Evolutionary conservation across 1,284 basidiomycete species (phyloP).

Genomic region (Mycosarcoma mackinlayi): DNA sequence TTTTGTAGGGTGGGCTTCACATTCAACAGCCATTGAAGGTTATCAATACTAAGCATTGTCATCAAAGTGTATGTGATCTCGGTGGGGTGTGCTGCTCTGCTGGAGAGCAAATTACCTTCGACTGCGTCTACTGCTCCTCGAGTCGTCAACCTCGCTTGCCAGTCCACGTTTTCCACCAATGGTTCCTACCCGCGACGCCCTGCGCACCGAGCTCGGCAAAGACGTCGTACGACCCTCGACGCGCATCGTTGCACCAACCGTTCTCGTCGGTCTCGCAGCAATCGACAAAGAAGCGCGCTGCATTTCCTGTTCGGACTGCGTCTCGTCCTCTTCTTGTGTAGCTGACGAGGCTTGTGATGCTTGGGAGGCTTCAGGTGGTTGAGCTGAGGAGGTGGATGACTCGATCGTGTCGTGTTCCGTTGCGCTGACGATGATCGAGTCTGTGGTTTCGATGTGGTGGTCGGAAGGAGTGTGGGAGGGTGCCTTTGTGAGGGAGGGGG

Average conservation of each 20-base stretch:
- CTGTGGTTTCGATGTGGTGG: constrained; percentile 2
- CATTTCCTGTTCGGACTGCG: constrained; percentile 28
- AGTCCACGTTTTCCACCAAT: neutral
- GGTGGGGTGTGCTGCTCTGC: too few species aligned
- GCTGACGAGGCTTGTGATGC: constrained; percentile 27
- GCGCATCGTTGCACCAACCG: neutral
- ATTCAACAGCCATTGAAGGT: too few species aligned
- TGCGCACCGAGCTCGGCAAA: constrained; percentile 3
- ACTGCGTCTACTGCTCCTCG: constrained; percentile 1
- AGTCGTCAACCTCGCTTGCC: neutral
- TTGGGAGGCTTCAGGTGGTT: neutral
- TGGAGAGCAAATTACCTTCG: too few species aligned
- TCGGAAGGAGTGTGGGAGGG: neutral
- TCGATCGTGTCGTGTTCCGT: constrained; percentile 24
- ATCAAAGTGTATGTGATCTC: too few species aligned
- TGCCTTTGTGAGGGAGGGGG: neutral
- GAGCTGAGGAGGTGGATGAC: neutral
- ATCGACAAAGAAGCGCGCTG: neutral
- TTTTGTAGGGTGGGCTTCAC: too few species aligned
- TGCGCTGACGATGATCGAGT: constrained; percentile 17
- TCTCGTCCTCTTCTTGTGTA: constrained; percentile 45
- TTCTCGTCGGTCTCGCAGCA: neutral
- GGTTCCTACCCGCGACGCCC: neutral
- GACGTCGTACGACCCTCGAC: constrained; percentile 12
- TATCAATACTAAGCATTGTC: too few species aligned